Evolutionary conservation across 257 asterid genomes (phyloP), one percentile per base, ranked within the genome.

Genomic region (Penstemon newberryi): DNA sequence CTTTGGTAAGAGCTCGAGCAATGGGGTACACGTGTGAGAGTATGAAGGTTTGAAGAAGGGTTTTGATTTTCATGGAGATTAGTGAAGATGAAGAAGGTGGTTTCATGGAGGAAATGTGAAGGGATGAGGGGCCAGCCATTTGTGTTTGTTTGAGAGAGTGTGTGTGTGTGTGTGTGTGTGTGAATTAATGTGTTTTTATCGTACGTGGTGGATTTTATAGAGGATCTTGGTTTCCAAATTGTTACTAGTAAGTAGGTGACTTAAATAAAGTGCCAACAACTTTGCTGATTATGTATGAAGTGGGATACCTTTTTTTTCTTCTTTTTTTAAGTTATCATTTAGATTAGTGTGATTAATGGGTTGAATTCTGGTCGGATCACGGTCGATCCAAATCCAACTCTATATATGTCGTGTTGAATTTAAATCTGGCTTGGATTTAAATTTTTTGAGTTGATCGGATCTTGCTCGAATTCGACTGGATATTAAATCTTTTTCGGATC

Each of bases 181-280:
- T 52, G 63, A 69, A 25, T 25, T 25, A 25, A 54, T 70, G 82
- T 73, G 71, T 60, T 68, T 15, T 56, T 66, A 72, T 77, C 62
- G 66, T 50, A 64, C 44, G 19, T 73, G 37, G 68, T 67, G 69
- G 86, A n/a, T 72, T 84, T 67, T 83, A 88, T 85, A 88, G 84
- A 78, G 87, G 87, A 71, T 71, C 63, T 78, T 80, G 81, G 70
- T 70, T 80, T 75, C 92, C 86, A 86, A 70, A 79, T 33, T 78
- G 75, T 78, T 80, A 75, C 80, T 66, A 57, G 72, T 64, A 75
- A 85, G 80, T 78, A 75, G 90, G 84, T 77, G 84, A 81, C 69
- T 84, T 84, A 56, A 82, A 83, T 84, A 69, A 82, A 84, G 92
- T 75, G 78, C 77, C 75, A 83, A 86, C 89, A 60, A 77, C 94